Percentiles rank a stretch among this genome's conserved stretches.
phyloP scores from a whole-genome alignment of 2,329 filamentous ascomycete genomes.

The Hypoxylon sp. region DNA sequence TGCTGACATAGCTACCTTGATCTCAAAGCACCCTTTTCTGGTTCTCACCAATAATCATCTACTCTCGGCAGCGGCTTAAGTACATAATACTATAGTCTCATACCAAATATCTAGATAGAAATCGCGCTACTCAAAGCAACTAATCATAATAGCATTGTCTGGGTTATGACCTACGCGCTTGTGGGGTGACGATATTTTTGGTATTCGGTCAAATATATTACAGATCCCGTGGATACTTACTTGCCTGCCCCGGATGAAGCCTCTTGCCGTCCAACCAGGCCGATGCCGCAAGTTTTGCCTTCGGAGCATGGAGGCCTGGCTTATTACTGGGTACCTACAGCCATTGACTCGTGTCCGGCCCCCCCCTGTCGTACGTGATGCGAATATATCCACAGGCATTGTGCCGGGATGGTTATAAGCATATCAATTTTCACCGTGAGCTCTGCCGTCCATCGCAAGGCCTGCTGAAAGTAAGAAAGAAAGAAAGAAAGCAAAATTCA shows the following conservation, averaged over 20 bases:
- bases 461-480: conserved; percentile 2
- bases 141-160: neutral
- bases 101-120: too few relatives aligned
- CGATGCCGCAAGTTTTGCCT: conserved; percentile 38
- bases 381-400: conserved; percentile 35
- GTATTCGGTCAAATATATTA: conserved; percentile 7
- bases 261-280: conserved; percentile 34
- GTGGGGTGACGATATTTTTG: conserved; percentile 8
- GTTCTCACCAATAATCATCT: neutral
- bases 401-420: conserved; percentile 20
- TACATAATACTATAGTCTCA: neutral
- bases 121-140: neutral
- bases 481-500: conserved; percentile 13
- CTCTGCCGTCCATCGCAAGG: conserved; percentile 29
- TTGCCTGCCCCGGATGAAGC: conserved; percentile 35
- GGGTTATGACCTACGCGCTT: neutral
- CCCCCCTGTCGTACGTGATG: conserved; percentile 39
- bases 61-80: conserved; percentile 1
- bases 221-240: conserved; percentile 4
- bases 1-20: conserved; percentile 1
- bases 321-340: conserved; percentile 30
- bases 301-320: conserved; percentile 5
- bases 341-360: conserved; percentile 37
- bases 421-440: conserved; percentile 19
- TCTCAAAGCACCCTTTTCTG: neutral